A percentile compares a stretch with the other conserved stretches of the same genome.
These are phyloP conservation scores for Fusarium sp. DNA, from an alignment of 2,329 filamentous ascomycete genomes.

Conservation along the genomic window DNA sequence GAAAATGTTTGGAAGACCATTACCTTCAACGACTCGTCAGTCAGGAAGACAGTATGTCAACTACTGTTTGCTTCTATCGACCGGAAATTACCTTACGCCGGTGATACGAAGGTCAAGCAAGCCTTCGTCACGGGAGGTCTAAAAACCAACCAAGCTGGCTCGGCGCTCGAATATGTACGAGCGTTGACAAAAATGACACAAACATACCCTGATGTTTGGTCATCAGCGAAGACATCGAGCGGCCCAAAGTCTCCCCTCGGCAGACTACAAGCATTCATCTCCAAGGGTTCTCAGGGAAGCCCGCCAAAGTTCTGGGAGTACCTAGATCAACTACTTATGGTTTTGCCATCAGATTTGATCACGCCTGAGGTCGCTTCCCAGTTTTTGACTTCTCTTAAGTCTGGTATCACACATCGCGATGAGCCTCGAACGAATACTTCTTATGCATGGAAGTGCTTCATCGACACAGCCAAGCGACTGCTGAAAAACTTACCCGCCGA, in stretches of 20 bases:
- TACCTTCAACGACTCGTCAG: constrained; percentile 68
- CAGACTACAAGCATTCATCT: constrained; percentile 77
- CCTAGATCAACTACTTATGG: constrained; percentile 71
- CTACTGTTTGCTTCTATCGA: constrained; percentile 63
- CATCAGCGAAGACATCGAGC: constrained; percentile 56
- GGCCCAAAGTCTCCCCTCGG: constrained; percentile 66
- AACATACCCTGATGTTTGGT: constrained; percentile 78
- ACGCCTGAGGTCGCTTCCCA: constrained; percentile 64
- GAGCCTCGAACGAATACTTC: constrained; percentile 77
- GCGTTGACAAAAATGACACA: constrained; percentile 75
- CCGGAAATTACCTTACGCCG: constrained; percentile 60
- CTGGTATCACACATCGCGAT: constrained; percentile 78
- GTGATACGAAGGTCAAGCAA: constrained; percentile 64
- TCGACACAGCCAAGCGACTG: constrained; percentile 70
- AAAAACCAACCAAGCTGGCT: constrained; percentile 77
- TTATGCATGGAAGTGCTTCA: constrained; percentile 80
- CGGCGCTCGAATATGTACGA: constrained; percentile 76
- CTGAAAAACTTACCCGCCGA: constrained; percentile 58
- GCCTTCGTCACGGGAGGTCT: constrained; percentile 79
- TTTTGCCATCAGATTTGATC: constrained; percentile 63
- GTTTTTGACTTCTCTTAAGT: constrained; percentile 75
- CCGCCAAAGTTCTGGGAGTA: constrained; percentile 78
- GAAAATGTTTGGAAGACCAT: constrained; percentile 75
- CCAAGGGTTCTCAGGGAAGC: constrained; percentile 86
- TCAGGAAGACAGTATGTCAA: constrained; percentile 64